These are phyloP conservation scores for Schoenoplectus triqueter DNA, from an alignment of 202 grass and related monocot species.

Conservation along the genomic window DNA sequence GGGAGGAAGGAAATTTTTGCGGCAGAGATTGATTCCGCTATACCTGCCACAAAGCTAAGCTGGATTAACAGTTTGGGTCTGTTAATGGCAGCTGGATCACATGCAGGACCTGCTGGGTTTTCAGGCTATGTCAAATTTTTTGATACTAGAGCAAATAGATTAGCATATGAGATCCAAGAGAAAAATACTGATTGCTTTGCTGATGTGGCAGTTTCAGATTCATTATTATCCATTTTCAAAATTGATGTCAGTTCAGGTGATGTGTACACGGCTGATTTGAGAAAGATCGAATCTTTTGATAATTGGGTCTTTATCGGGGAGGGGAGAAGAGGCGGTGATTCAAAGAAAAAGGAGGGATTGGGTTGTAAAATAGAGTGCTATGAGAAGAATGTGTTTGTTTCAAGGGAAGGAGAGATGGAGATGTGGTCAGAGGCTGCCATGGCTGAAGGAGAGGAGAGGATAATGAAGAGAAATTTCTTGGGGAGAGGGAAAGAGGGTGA, in stretches of 20 bases:
- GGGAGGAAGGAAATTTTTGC: conserved; percentile 69
- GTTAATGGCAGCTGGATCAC: conserved; percentile 66
- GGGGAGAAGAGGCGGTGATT: conserved; percentile 26
- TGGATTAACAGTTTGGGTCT: conserved; percentile 60
- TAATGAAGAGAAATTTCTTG: conserved; percentile 77
- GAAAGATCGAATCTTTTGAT: conserved; percentile 56
- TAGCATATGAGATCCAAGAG: conserved; percentile 62
- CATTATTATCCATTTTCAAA: conserved; percentile 58
- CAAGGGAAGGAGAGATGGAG: conserved; percentile 49
- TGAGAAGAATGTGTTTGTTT: conserved; percentile 58
- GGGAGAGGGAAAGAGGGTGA: conserved; percentile 46
- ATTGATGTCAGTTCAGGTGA: conserved; percentile 60
- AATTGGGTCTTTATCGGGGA: conserved; percentile 66
- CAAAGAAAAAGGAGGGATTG: conserved; percentile 59
- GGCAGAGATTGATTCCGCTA: conserved; percentile 58
- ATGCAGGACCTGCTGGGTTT: conserved; percentile 55
- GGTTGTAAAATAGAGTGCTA: conserved; percentile 68
- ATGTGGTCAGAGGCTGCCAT: conserved; percentile 69
- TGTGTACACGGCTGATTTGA: conserved; percentile 79
- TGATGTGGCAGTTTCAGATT: conserved; percentile 52
- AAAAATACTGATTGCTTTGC: conserved; percentile 62
- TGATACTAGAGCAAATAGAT: conserved; percentile 59
- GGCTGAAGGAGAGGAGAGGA: conserved; percentile 48
- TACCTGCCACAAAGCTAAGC: conserved; percentile 56
- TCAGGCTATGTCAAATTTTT: conserved; percentile 68